These are phyloP conservation scores for Trebouxia sp. DNA, from an alignment of 139 green algal species.

Conservation along the genomic window DNA sequence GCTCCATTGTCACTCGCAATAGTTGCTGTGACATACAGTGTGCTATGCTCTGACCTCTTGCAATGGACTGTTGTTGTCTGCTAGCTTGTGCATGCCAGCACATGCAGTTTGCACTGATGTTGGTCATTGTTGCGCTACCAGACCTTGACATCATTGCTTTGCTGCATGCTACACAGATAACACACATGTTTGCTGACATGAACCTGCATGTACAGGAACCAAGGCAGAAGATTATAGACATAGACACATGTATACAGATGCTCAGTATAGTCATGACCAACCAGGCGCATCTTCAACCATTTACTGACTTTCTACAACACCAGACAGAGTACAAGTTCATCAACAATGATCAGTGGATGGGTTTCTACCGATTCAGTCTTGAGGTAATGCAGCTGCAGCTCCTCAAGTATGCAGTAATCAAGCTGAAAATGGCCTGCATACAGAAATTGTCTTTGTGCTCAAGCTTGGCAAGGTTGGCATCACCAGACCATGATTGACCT, in stretches of 20 bases:
- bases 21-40: neutral
- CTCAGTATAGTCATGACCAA: conserved; percentile 49
- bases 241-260: conserved; percentile 59
- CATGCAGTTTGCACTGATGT: neutral
- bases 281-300: conserved; percentile 39
- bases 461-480: neutral
- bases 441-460: neutral
- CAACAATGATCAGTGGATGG: conserved; percentile 63
- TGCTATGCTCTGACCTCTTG: neutral
- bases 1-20: neutral
- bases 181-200: neutral
- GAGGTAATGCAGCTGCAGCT: neutral
- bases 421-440: neutral
- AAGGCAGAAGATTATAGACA: conserved; percentile 56
- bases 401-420: neutral
- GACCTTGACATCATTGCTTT: neutral
- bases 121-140: neutral
- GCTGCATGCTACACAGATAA: neutral
- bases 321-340: conserved; percentile 64
- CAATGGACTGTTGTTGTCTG: neutral
- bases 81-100: neutral
- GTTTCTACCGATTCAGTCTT: conserved; percentile 54
- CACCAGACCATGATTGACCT: neutral
- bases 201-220: conserved; percentile 40
- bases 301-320: conserved; percentile 51